Base-by-base conservation (phyloP, 2,329 filamentous ascomycete genomes). In the Helotiales sp. region DNA sequence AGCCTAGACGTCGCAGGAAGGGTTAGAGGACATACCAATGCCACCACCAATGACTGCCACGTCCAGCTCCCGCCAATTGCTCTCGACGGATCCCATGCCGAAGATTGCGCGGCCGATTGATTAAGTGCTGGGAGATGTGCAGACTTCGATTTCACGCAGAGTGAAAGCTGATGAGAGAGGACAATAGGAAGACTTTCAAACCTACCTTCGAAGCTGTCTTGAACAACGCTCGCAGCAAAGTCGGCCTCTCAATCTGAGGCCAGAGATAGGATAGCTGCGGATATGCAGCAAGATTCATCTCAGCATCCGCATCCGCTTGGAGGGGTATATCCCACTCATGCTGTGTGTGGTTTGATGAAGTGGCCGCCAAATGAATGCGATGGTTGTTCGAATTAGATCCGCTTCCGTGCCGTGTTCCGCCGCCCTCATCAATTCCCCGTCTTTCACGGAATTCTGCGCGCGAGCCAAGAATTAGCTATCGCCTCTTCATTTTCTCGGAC, bases 1-100 rank as follows among this genome's bases (percentile, higher is more conserved):
- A 48, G 46, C 46, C 34, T 42, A n/a, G 44, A 13, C 3, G 8
- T 10, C 5, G 15, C n/a, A 24, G 7, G 46, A 46, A 5, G 25
- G 2, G 10, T 30, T 19, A 27, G 22, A 12, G 31, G 31, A 51
- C 54, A 12, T 58, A 61, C 63, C 62, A 53, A 64, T 62, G 29
- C 59, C 64, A 40, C 63, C 63, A 3, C 63, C 64, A 57, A 65
- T 58, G 25, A 66, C 51, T 2, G 63, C 61, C 8, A 65, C 44
- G 29, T 62, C 56, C 46, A 66, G 48, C 48, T 40, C 52, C 17
- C 48, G 53, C 57, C 59, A 65, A 36, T 38, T 48, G 25, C 34
- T 57, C 22, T 54, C 48, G 38, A 63, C 52, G 19, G 63, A 65
- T 19, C 64, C 63, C 61, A 66, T 66, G 33, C 44, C 57, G 33